Evolutionary conservation across 306 rosid species (phyloP).

Genomic region (Geum urbanum): DNA sequence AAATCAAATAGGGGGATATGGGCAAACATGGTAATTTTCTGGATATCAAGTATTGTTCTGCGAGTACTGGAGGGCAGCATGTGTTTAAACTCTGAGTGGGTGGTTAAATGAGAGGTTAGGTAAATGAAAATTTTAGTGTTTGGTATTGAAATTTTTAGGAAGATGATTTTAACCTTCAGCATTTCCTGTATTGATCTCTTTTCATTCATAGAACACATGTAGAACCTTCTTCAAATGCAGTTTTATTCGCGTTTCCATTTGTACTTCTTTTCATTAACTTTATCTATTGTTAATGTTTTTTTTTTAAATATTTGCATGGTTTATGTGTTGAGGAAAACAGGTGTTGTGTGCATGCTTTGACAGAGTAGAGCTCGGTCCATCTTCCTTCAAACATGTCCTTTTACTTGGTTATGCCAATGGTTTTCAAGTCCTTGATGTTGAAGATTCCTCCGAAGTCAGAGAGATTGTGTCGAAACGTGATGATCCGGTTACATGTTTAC

Average conservation of each 20-base stretch:
- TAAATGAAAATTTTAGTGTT: neutral
- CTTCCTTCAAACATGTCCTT: constrained; percentile 61
- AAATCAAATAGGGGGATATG: neutral
- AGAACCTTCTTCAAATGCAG: neutral
- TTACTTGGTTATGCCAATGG: constrained; percentile 87
- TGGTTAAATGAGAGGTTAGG: neutral
- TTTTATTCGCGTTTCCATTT: neutral
- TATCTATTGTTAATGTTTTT: neutral
- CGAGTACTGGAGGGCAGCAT: neutral
- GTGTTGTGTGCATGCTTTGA: constrained; percentile 91
- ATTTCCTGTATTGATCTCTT: neutral
- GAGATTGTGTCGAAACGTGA: constrained; percentile 83
- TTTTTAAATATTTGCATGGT: neutral
- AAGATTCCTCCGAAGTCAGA: constrained; percentile 68
- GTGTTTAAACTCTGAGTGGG: neutral
- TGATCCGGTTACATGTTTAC: constrained; percentile 94
- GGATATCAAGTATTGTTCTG: neutral
- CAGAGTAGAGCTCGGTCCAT: constrained; percentile 58
- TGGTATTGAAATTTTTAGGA: neutral
- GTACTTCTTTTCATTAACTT: neutral
- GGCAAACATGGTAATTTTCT: neutral
- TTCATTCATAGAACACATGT: neutral
- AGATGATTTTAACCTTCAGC: neutral
- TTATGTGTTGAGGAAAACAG: constrained; percentile 42
- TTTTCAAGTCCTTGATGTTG: constrained; percentile 93